Evolutionary conservation across 257 asterid genomes (phyloP), one percentile per base, ranked within the genome.

Genomic region (Phtheirospermum japonicum): DNA sequence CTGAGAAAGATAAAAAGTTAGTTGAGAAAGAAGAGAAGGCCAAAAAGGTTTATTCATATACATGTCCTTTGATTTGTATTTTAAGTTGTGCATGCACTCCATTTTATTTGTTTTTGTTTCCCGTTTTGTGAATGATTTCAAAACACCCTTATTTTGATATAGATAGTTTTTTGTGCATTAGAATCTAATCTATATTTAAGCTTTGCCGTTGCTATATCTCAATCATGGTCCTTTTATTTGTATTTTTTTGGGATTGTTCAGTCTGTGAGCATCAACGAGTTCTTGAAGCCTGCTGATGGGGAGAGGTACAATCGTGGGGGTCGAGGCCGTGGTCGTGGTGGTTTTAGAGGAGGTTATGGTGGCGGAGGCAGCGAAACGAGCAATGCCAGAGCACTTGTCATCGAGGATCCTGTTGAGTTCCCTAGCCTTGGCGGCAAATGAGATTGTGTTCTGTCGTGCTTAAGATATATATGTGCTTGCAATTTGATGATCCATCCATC

Each of bases 251-350:
- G 18, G 20, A 20, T 62, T 49, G 20, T 49, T 17, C 69, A 91
- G 98, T 80, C 90, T 39, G 86, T 91, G 69, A 88, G 92, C 84
- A 91, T 91, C 70, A 88, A 82, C 13, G 96, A 88, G 71, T 91
- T 91, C 75, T 65, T 91, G 83, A 91, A 86, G 82, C 92, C 98
- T n/a, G 85, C 84, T 49, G 92, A 91, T 39, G 98, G 96, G 0
- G 90, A 82, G 76, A 78, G 71, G 74, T 74, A 33, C 71, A 58
- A 72, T 36, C 80, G 91, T 54, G 92, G n/a, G n/a, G n/a, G 95
- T 4, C 85, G 87, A 4, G 95, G 97, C 0, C 84, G 95, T 0
- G 95, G 94, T 0, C 83, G 90, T 53, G 94, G 94, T 56, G 84
- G 82, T 32, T 59, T 67, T 0, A 66, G 84, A 52, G 81, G 87